phyloP scores from a whole-genome alignment of 441 rosid genomes.

The Lepidium campestre region DNA sequence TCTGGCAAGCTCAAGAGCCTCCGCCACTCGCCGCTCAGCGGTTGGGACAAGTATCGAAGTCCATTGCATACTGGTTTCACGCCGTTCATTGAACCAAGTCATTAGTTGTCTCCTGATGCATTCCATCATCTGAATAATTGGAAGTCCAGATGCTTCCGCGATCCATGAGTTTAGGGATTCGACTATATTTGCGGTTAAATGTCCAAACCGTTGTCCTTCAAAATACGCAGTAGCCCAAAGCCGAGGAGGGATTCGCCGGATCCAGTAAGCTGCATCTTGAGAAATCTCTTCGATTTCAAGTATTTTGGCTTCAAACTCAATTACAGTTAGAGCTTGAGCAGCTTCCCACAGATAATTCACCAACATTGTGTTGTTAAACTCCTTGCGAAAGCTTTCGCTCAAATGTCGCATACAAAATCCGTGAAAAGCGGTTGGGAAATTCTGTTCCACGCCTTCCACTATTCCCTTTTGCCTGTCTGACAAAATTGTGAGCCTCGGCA shows the following conservation, averaged over 20 bases:
- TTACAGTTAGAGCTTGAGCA: constrained; percentile 82
- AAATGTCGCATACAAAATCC: constrained; percentile 94
- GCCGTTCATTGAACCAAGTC: constrained; percentile 94
- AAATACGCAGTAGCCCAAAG: constrained; percentile 95
- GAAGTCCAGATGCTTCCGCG: constrained; percentile 91
- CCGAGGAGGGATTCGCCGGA: constrained; percentile 80
- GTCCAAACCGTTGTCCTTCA: constrained; percentile 89
- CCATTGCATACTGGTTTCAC: constrained; percentile 95
- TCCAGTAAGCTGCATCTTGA: constrained; percentile 93
- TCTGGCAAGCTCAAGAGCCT: constrained; percentile 84
- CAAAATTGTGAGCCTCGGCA: constrained; percentile 91
- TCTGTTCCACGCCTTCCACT: constrained; percentile 87
- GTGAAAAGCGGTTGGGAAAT: constrained; percentile 92
- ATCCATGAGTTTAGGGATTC: constrained; percentile 91
- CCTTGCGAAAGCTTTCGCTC: constrained; percentile 88
- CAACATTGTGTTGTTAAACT: constrained; percentile 83
- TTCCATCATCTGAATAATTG: constrained; percentile 96
- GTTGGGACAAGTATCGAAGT: constrained; percentile 88
- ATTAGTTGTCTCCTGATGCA: constrained; percentile 91
- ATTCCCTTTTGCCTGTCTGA: constrained; percentile 87
- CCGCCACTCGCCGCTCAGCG: constrained; percentile 80
- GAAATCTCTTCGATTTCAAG: constrained; percentile 87
- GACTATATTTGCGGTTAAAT: constrained; percentile 77
- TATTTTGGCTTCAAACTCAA: constrained; percentile 90
- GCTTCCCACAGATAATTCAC: constrained; percentile 94